Evolutionary conservation across 2,329 filamentous ascomycete genomes (phyloP).

Genomic region (Exophiala sp.): DNA sequence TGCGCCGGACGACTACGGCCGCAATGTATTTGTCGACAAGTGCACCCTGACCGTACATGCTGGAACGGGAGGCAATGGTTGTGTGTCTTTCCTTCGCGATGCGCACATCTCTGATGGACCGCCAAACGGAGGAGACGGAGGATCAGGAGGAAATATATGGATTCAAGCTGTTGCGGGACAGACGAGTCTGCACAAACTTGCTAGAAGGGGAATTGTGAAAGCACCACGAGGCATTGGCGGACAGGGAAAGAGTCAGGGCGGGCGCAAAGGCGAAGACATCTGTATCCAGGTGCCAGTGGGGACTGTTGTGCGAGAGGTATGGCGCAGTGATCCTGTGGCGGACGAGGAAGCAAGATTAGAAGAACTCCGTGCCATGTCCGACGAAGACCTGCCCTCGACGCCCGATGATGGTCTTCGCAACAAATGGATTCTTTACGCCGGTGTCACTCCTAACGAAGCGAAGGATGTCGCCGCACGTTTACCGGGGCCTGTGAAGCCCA

Average conservation of each 20-base stretch:
- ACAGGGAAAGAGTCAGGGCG: constrained; percentile 51
- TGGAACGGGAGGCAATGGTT: constrained; percentile 82
- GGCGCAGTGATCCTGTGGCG: constrained; percentile 70
- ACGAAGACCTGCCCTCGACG: constrained; percentile 41
- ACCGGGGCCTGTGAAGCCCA: constrained; percentile 45
- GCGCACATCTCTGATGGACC: constrained; percentile 86
- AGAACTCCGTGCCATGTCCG: constrained; percentile 32
- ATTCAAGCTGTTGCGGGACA: constrained; percentile 90
- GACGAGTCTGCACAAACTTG: constrained; percentile 89
- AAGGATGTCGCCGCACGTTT: constrained; percentile 16
- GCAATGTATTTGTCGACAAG: constrained; percentile 81
- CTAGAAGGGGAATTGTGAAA: constrained; percentile 63
- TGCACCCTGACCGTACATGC: constrained; percentile 74
- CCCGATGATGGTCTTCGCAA: constrained; percentile 41
- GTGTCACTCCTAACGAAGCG: constrained; percentile 43
- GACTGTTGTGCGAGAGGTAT: constrained; percentile 81
- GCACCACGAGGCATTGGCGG: constrained; percentile 46
- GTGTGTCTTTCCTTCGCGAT: constrained; percentile 89
- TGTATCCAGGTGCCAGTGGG: constrained; percentile 89
- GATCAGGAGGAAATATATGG: constrained; percentile 85
- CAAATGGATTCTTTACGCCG: constrained; percentile 85
- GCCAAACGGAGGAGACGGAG: constrained; percentile 91
- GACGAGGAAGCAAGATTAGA: constrained; percentile 55
- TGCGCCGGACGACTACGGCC: constrained; percentile 75
- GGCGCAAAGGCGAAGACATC: constrained; percentile 79